Evolutionary conservation across 306 rosid species (phyloP).

Genomic region (Aeschynomene evenia): DNA sequence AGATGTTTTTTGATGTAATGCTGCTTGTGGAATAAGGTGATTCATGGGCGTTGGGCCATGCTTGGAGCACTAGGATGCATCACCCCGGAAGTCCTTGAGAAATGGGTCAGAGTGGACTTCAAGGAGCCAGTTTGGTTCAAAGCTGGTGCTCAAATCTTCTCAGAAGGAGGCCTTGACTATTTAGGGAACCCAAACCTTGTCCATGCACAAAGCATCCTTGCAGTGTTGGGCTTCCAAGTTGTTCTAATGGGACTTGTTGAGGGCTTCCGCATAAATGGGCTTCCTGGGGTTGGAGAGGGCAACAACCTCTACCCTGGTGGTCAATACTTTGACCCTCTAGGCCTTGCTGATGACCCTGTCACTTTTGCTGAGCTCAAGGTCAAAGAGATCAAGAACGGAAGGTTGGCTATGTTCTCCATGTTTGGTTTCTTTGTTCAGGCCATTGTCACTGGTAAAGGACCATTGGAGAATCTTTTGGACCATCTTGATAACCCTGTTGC

Average conservation of each 20-base stretch:
- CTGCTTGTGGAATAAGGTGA: conserved; percentile 46
- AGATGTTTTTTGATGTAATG: background rate
- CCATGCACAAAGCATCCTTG: conserved; percentile 89
- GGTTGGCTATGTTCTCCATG: conserved; percentile 94
- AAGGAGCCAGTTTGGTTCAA: conserved; percentile 97
- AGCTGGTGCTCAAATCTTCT: conserved; percentile 87
- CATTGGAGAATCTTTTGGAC: conserved; percentile 82
- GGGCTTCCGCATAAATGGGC: conserved; percentile 90
- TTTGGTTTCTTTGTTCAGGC: conserved; percentile 98
- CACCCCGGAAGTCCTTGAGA: conserved; percentile 79
- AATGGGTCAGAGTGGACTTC: conserved; percentile 72
- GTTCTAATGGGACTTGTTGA: conserved; percentile 88
- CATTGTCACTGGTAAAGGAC: conserved; percentile 92
- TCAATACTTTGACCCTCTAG: conserved; percentile 87
- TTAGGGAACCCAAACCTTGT: conserved; percentile 91
- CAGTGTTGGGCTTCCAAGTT: conserved; percentile 79
- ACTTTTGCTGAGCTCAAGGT: conserved; percentile 87
- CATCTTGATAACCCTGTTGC: conserved; percentile 93
- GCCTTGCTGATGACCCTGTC: conserved; percentile 86
- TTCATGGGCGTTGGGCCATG: conserved; percentile 97
- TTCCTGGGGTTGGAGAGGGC: conserved; percentile 82
- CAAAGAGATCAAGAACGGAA: conserved; percentile 86
- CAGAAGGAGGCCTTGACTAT: conserved; percentile 89
- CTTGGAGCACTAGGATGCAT: conserved; percentile 94
- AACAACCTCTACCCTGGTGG: conserved; percentile 90